Evolutionary conservation across 2,329 filamentous ascomycete genomes (phyloP).

Genomic region (Fusarium sp.): DNA sequence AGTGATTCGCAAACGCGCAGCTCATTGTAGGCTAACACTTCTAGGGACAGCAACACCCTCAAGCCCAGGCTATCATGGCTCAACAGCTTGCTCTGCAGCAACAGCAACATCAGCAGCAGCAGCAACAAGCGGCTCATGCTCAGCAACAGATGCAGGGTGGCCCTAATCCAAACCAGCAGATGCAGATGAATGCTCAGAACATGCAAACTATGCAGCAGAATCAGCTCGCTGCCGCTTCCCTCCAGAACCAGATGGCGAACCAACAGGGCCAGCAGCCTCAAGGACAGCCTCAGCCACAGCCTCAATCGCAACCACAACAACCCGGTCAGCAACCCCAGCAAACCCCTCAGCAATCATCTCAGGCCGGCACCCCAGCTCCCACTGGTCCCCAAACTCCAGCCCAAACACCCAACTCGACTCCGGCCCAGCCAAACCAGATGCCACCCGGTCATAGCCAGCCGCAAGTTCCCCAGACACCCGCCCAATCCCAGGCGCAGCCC

Average conservation of each 20-base stretch:
- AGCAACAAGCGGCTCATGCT: constrained; percentile 51
- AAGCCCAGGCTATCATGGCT: constrained; percentile 55
- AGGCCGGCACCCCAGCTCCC: constrained; percentile 56
- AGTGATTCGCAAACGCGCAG: constrained; percentile 1
- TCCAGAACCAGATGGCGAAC: constrained; percentile 47
- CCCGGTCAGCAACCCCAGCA: constrained; percentile 59
- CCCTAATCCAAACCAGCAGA: constrained; percentile 60
- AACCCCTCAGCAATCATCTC: constrained; percentile 58
- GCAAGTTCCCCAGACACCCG: constrained; percentile 51
- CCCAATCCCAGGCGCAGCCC: constrained; percentile 52
- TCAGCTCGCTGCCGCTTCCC: constrained; percentile 50
- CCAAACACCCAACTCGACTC: constrained; percentile 58
- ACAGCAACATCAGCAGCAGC: constrained; percentile 47
- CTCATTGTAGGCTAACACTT: constrained; percentile 28
- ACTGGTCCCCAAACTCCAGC: constrained; percentile 62
- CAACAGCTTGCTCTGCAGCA: constrained; percentile 55
- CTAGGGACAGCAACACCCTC: constrained; percentile 46
- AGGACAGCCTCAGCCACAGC: constrained; percentile 41
- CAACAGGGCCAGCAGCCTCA: constrained; percentile 49
- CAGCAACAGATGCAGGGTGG: constrained; percentile 56
- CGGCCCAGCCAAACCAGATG: constrained; percentile 49
- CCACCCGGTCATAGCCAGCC: constrained; percentile 51
- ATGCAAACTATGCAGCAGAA: constrained; percentile 59
- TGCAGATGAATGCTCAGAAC: constrained; percentile 62
- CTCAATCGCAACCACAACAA: constrained; percentile 48